Base-by-base conservation (phyloP, 352 stramenopile genomes). In the Albugo laibachii region DNA sequence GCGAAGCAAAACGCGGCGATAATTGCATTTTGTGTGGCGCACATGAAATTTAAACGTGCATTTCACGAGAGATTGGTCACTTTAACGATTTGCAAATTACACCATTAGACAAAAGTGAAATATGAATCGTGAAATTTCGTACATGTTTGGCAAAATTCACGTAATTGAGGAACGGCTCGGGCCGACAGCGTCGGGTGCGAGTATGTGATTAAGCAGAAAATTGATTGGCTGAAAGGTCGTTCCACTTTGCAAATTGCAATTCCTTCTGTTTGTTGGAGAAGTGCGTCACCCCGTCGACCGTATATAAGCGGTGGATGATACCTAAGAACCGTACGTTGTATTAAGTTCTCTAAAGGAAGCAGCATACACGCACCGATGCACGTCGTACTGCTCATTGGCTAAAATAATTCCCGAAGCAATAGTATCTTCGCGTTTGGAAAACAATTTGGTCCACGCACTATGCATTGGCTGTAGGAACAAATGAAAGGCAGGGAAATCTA, bases 141-240 rank as follows among this genome's bases (percentile, higher is more conserved):
- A 31, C 24, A 31, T 31, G 57, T 73, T 41, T 82, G 65, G 54
- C 71, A 84, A 43, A 87, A 87, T 5, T 80, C 69, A 52, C 83
- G 78, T 42, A 85, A 65, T 50, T 84, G 72, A 27, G 75, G 72
- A 37, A 82, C 72, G 11, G 69, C 72, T 48, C 72, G 70, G 31
- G 75, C 70, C 35, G 75, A 88, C 36, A 85, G 56, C 44, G 72
- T 88, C 52, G 75, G 75, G 50, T 83, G 83, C 37, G 68, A 60
- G 59, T 88, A 88, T 27, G 75, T 88, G 52, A 85, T 83, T 51
- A 88, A 67, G 48, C 61, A 78, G 54, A 62, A 84, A 39, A 88
- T 57, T 10, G 56, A 57, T 45, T 55, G 55, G 36, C 58, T 65
- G 42, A 24, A 42, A 16, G 45, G 49, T 44, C 71, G 66, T 13